Evolutionary conservation across 805 yeast genomes (phyloP), one percentile per base, ranked within the genome.

Genomic region (Candida boidinii): DNA sequence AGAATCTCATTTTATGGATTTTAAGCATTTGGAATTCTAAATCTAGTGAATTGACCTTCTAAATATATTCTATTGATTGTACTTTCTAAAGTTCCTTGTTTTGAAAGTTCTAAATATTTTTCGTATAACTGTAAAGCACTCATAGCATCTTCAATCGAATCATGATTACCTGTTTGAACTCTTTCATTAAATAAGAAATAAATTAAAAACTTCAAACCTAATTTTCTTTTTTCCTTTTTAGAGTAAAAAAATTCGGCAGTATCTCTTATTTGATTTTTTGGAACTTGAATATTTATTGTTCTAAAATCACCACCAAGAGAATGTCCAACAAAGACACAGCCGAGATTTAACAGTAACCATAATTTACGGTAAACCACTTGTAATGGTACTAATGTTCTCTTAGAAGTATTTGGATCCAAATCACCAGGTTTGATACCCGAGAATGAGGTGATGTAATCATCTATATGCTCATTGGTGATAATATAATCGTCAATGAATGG

Each of bases 391-490:
- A 94, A 65, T 3, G 82, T 68, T 45, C 77, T 77, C 5, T 64
- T 56, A 16, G 95, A 82, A 6, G 51, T 60, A 5, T 52, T 49
- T 1, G 90, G 83, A 50, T 86, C 85, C 39, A 92, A 63, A 56
- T 94, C 98, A 1, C 95, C 95, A 0, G 79, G 80, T 44, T 83
- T 86, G 33, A 92, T 88, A n/a, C 99, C 99, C 10, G 96, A 86
- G 46, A 71, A 92, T 10, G 77, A 75, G 0, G 99, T 94, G 42
- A 90, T 64, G 48, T 92, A 88, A 54, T 92, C 95, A 34, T 79
- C 74, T 33, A 92, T 79, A 17, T 65, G 73, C 31, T 73, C 75
- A 15, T 71, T 70, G 22, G 86, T 83, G 6, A 77, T 76, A 43
- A 92, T 83, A 50, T 88, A 86, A 52, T 92, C 99, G 53, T 92